Conservation (phyloP, 768 basidiomycete species). For the Boletus rubescentipes region DNA sequence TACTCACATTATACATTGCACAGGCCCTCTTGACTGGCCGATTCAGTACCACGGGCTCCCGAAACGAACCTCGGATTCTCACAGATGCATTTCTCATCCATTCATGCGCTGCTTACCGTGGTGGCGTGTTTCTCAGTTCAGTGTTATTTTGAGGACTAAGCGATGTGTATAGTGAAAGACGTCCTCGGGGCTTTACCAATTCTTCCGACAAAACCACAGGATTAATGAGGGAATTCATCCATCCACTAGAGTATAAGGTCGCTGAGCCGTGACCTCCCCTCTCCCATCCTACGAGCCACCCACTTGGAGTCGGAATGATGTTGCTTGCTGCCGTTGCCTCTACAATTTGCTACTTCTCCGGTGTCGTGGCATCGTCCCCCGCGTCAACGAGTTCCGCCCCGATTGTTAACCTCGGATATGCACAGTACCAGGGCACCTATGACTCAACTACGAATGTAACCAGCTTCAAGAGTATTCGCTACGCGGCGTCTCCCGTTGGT, state of each 20-base stretch:
- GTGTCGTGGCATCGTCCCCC: background rate
- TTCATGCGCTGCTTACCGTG: background rate
- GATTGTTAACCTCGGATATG: background rate
- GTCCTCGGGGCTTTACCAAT: background rate
- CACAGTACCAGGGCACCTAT: no score
- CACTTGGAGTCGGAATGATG: background rate
- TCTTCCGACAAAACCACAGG: background rate
- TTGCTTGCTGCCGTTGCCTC: background rate
- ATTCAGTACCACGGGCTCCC: background rate
- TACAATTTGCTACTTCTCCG: background rate
- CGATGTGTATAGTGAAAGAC: background rate
- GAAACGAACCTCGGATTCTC: background rate
- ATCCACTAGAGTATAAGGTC: background rate
- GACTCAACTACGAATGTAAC: background rate
- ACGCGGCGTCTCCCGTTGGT: background rate
- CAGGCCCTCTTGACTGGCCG: background rate
- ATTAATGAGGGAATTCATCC: no score
- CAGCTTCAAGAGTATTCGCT: slow-evolving; percentile 2
- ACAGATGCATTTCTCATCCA: background rate
- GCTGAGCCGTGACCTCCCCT: background rate
- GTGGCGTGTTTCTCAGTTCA: background rate
- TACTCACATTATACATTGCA: no score
- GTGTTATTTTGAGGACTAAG: background rate
- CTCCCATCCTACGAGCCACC: background rate
- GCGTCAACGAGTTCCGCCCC: background rate